Percentiles rank a stretch among this genome's conserved stretches.
Evolutionary conservation across 2,329 filamentous ascomycete genomes (phyloP).

Genomic region (Apiospora kogelbergensis): DNA sequence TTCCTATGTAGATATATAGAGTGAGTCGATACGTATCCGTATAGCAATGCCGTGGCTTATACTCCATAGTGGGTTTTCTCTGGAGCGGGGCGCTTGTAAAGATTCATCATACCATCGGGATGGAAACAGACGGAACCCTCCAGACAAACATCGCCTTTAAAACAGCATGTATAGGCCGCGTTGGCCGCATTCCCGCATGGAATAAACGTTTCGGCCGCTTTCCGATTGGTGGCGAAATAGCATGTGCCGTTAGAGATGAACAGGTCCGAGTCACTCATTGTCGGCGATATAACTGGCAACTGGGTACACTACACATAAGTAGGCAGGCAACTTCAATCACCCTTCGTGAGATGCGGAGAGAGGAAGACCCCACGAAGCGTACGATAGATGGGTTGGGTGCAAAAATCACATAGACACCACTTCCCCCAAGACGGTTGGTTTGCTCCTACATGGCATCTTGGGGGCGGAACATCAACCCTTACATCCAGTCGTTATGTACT

Average conservation of each 20-base stretch:
- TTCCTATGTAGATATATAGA: not conserved
- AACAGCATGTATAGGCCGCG: conserved; percentile 20
- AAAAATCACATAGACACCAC: too few relatives aligned
- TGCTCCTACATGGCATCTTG: not conserved
- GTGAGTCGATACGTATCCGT: not conserved
- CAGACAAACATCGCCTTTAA: conserved; percentile 21
- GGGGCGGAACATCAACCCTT: not conserved
- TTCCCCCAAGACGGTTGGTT: not conserved
- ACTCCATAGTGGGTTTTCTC: not conserved
- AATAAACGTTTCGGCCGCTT: conserved; percentile 17
- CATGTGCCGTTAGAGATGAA: conserved; percentile 23
- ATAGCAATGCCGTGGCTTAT: not conserved
- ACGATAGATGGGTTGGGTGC: not conserved
- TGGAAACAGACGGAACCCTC: conserved; percentile 18
- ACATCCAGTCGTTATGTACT: not conserved
- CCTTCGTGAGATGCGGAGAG: not conserved
- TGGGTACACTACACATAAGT: not conserved
- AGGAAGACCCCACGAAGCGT: not conserved
- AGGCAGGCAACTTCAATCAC: not conserved
- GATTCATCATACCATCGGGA: conserved; percentile 12
- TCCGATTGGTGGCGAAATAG: conserved; percentile 12
- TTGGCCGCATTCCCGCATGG: conserved; percentile 22
- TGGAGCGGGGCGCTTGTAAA: not conserved
- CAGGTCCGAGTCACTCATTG: conserved; percentile 15
- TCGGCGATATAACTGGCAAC: not conserved